phyloP scores from a whole-genome alignment of 305 asterid genomes.

The Fraxinus latifolia region DNA sequence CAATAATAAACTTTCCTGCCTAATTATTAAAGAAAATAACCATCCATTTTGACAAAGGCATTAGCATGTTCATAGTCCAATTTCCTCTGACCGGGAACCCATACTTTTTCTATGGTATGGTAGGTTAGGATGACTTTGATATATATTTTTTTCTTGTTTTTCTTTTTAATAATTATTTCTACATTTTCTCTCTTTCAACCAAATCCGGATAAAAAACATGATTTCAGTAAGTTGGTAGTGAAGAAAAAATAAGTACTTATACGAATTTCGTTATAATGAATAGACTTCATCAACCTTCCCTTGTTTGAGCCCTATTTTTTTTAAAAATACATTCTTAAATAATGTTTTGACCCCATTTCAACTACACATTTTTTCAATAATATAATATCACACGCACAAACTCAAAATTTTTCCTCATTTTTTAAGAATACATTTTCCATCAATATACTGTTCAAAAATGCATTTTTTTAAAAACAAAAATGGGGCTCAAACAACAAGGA shows the following conservation, averaged over 20 bases:
- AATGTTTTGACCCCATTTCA: background rate
- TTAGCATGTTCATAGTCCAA: background rate
- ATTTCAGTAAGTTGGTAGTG: background rate
- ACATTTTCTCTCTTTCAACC: background rate
- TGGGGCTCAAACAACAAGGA: background rate
- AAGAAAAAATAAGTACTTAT: background rate
- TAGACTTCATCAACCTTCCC: background rate
- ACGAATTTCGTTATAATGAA: background rate
- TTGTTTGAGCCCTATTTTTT: too few species aligned
- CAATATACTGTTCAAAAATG: background rate
- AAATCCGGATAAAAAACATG: background rate
- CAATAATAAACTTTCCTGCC: background rate
- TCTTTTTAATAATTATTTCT: background rate
- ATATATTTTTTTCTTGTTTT: too few species aligned
- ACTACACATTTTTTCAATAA: too few species aligned
- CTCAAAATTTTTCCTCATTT: too few species aligned
- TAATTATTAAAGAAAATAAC: background rate
- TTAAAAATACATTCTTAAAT: too few species aligned
- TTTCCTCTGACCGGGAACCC: background rate
- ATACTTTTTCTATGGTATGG: background rate
- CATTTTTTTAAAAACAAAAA: too few species aligned
- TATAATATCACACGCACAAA: background rate
- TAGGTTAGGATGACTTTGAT: background rate
- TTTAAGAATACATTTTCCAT: background rate
- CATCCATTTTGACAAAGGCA: background rate